Percentiles rank a stretch among this genome's conserved stretches.
phyloP scores from a whole-genome alignment of 2,329 filamentous ascomycete genomes.

The Claviceps maximensis region DNA sequence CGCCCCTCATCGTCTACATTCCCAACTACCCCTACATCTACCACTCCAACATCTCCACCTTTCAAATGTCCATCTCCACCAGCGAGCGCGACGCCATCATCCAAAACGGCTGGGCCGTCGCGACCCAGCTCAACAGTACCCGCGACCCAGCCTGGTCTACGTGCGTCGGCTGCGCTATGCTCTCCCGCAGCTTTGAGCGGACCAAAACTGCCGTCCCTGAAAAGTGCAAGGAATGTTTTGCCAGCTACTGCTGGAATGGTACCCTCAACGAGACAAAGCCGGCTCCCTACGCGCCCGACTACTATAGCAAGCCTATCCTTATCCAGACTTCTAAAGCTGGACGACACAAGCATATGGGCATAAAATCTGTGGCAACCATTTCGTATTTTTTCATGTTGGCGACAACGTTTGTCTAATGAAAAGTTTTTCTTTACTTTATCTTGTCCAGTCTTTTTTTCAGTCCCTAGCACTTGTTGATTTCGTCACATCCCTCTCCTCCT shows the following conservation, averaged over 20 bases:
- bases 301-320: slow-evolving; percentile 15
- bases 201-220: slow-evolving; percentile 56
- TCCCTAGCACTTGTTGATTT: too few relatives aligned
- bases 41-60: slow-evolving; percentile 69
- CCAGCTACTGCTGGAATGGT: slow-evolving; percentile 89
- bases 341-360: background rate
- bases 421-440: background rate
- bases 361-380: background rate
- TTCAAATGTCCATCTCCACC: slow-evolving; percentile 49
- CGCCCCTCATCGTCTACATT: slow-evolving; percentile 73
- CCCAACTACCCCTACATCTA: slow-evolving; percentile 64
- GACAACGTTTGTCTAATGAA: slow-evolving; percentile 7
- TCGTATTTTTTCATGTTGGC: slow-evolving; percentile 1
- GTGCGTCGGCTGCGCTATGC: slow-evolving; percentile 79
- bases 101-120: slow-evolving; percentile 72
- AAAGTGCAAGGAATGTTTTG: slow-evolving; percentile 65
- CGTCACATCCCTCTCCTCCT: too few relatives aligned
- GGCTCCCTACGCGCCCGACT: slow-evolving; percentile 20
- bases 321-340: slow-evolving; percentile 10
- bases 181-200: slow-evolving; percentile 61
- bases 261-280: slow-evolving; percentile 28
- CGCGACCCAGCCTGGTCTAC: slow-evolving; percentile 61
- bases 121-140: slow-evolving; percentile 71
- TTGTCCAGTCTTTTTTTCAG: background rate
- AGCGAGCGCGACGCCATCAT: slow-evolving; percentile 66